phyloP scores from a whole-genome alignment of 306 rosid genomes.

The cucumber (Cucumis sativus) region Cucumber_9930_V3 NC_026656.2:973501-974000 shows the following conservation, averaged over 20 bases:
- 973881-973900: conserved; percentile 87
- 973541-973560: background rate
- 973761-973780: conserved; percentile 78
- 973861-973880: conserved; percentile 88
- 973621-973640: background rate
- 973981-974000: conserved; percentile 2
- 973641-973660: background rate
- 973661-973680: background rate
- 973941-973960: conserved; percentile 1
- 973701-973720: background rate
- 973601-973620: background rate
- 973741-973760: background rate
- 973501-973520: background rate
- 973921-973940: conserved; percentile 87
- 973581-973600: background rate
- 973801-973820: conserved; percentile 69
- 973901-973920: conserved; percentile 86
- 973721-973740: background rate
- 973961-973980: background rate
- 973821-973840: conserved; percentile 78
- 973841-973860: conserved; percentile 80
- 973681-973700: background rate
- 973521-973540: background rate
- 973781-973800: conserved; percentile 52
- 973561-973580: background rate